Conservation (phyloP, 768 basidiomycete genomes). For the Tricholoma saponaceum region DNA sequence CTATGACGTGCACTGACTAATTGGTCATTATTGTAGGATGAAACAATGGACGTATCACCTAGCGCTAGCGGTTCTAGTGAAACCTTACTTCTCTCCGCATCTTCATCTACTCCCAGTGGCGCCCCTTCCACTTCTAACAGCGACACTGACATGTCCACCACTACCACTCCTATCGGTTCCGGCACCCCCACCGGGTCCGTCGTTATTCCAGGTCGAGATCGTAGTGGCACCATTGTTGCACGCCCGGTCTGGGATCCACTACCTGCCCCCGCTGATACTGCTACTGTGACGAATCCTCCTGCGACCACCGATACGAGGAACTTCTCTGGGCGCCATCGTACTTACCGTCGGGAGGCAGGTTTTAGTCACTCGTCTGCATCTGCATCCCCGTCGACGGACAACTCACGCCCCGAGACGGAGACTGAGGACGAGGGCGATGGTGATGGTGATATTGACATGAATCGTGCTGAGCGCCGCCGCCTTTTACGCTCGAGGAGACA, state of each 20-base stretch:
- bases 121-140: constrained; percentile 35
- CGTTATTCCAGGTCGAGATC: constrained; percentile 57
- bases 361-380: constrained; percentile 26
- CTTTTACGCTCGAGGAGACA: constrained; percentile 9
- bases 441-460: constrained; percentile 44
- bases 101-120: constrained; percentile 14
- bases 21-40: constrained; percentile 10
- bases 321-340: neutral
- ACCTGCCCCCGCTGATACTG: neutral
- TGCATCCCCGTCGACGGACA: constrained; percentile 35
- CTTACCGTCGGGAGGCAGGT: neutral
- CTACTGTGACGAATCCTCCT: neutral
- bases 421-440: constrained; percentile 77
- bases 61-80: constrained; percentile 9
- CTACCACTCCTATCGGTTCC: constrained; percentile 54
- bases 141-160: constrained; percentile 59
- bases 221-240: constrained; percentile 73
- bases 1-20: neutral
- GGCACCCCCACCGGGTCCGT: constrained; percentile 61
- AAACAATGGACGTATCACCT: constrained; percentile 17
- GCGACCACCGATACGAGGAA: neutral
- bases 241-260: constrained; percentile 56
- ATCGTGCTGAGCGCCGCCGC: constrained; percentile 16
- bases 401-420: constrained; percentile 68
- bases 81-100: constrained; percentile 12